Percentiles rank a stretch among this genome's conserved stretches.
Evolutionary conservation across 192 early-diverging fungal species (phyloP).

Genomic region (Backusella parvicylindrica): DNA sequence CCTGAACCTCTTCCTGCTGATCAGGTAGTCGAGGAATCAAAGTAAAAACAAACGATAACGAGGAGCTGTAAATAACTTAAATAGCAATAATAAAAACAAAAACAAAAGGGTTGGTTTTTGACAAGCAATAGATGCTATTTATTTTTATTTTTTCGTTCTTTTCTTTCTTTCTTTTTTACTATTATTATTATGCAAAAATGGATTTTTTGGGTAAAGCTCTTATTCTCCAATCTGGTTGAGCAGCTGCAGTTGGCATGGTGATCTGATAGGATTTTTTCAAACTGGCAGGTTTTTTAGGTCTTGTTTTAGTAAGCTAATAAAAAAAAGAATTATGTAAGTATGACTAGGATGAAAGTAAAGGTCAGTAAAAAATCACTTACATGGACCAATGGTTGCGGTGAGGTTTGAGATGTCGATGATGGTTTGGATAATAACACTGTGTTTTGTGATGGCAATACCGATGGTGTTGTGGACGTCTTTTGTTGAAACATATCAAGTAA

Average conservation of each 20-base stretch:
- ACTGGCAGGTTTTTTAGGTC: background rate
- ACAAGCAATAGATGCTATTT: background rate
- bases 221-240: slow-evolving; percentile 13
- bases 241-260: background rate
- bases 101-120: background rate
- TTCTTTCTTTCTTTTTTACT: background rate
- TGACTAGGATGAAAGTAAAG: background rate
- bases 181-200: background rate
- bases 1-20: slow-evolving; percentile 37
- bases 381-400: background rate
- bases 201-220: slow-evolving; percentile 7
- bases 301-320: background rate
- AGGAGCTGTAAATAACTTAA: background rate
- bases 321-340: background rate
- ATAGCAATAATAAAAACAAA: background rate
- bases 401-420: background rate
- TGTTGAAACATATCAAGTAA: slow-evolving; percentile 6
- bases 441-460: background rate
- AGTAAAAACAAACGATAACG: background rate
- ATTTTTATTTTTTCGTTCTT: background rate
- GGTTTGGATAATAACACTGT: background rate
- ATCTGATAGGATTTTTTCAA: background rate
- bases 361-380: background rate
- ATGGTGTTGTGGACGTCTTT: background rate
- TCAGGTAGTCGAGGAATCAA: slow-evolving; percentile 12